Evolutionary conservation across 768 basidiomycete genomes (phyloP), one percentile per base, ranked within the genome.

Genomic region (Daedaleopsis sinensis): DNA sequence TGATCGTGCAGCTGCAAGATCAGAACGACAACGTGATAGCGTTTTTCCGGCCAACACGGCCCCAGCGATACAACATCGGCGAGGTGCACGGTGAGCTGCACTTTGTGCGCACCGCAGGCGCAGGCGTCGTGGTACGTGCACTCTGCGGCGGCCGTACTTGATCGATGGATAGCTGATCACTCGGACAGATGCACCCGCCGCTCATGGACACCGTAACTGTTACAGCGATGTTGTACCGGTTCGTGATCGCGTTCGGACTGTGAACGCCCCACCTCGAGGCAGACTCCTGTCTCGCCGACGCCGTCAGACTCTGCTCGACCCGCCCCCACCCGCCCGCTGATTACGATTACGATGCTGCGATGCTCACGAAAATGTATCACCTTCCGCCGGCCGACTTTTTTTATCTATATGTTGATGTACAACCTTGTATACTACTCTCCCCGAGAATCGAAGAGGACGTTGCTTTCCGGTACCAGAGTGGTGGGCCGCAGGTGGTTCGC

Each of bases 201-300:
- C 87, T 94, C 74, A 94, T 94, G 92, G 91, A 94, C 79, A 86
- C 84, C 48, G 91, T 94, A 62, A 89, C 88, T 27, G 86, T 94
- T 66, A 91, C 91, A 32, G 85, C 86, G 56, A 93, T 93, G 91
- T 80, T 94, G 38, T 93, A 90, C 76, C 87, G 93, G 51, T 90
- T 91, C 73, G 90, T 88, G 67, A 79, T 75, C 60, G 75, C 78
- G 36, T 82, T 79, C 65, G 79, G 79, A 63, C 75, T 82, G 51
- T 81, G 74, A 80, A 58, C 62, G 52, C 43, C 43, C 27, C 35
- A 52, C 38, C 52, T 52, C 43, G 52, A 59, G 35, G 52, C 55
- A 49, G 57, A 43, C 32, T 58, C 21, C 27, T n/a, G 48, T 52
- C 59, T 52, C 61, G 57, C 19, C 24, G n/a, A n/a, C n/a, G 23